Evolutionary conservation across 139 green algal species (phyloP).

Genomic region (Chlamydomonas sphaeroides): DNA sequence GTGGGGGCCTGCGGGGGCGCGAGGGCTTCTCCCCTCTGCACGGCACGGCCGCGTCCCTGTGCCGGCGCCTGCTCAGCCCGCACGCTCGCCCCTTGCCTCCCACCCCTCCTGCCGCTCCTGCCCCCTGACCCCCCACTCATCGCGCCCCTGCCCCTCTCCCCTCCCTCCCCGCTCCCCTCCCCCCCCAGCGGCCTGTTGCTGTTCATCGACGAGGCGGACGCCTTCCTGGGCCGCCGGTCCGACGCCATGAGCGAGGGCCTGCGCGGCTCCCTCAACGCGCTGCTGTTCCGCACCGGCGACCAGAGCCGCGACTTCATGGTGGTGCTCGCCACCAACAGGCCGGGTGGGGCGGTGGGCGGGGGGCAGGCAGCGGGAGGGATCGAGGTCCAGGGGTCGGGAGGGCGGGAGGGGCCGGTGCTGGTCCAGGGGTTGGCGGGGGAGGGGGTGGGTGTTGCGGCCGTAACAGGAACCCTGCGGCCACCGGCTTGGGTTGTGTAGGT

Average conservation of each 20-base stretch:
- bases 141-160: neutral
- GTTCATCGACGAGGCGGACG: slow-evolving; percentile 97
- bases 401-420: too few species aligned
- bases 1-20: too few species aligned
- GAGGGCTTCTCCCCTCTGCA: too few species aligned
- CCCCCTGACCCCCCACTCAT: neutral
- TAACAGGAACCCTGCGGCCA: too few species aligned
- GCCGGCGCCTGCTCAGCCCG: too few species aligned
- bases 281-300: slow-evolving; percentile 84
- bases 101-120: neutral
- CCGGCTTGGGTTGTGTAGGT: neutral
- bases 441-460: too few species aligned
- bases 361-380: neutral
- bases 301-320: slow-evolving; percentile 83
- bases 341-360: slow-evolving; percentile 47
- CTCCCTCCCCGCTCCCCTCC: neutral
- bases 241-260: slow-evolving; percentile 91
- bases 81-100: too few species aligned
- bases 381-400: neutral
- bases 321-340: slow-evolving; percentile 95
- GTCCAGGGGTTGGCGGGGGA: neutral
- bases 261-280: slow-evolving; percentile 92
- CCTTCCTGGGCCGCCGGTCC: slow-evolving; percentile 91
- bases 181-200: slow-evolving; percentile 88
- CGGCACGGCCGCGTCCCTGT: too few species aligned